Percentiles rank a stretch among this genome's conserved stretches.
These are phyloP conservation scores for Podospora sp. DNA, from an alignment of 495 filamentous ascomycete genomes.

Conservation along the genomic window DNA sequence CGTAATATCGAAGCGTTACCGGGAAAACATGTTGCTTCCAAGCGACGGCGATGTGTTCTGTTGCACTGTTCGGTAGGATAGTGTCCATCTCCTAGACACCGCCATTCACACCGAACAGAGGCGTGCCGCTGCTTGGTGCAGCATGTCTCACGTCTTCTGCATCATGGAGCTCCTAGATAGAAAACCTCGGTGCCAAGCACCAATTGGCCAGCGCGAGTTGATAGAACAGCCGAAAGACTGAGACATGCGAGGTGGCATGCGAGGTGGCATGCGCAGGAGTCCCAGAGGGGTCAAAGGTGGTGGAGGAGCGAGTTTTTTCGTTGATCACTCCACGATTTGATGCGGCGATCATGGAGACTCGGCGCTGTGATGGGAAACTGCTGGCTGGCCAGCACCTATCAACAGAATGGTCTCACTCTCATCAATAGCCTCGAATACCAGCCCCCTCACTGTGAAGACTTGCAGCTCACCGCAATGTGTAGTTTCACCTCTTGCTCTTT, in stretches of 20 bases:
- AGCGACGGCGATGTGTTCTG: background rate
- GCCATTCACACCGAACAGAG: slow-evolving; percentile 1
- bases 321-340: no score
- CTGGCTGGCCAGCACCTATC: no score
- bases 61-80: background rate
- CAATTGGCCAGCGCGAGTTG: slow-evolving; percentile 5
- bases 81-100: background rate
- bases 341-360: no score
- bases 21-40: background rate
- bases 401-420: no score
- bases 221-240: slow-evolving; percentile 5
- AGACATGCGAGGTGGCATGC: slow-evolving; percentile 7
- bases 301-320: background rate
- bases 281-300: background rate
- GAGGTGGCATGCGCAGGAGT: no score
- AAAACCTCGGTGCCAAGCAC: background rate
- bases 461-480: no score
- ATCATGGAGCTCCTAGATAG: background rate
- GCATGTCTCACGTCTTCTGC: slow-evolving; percentile 8
- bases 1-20: slow-evolving; percentile 1
- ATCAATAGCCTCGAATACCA: no score
- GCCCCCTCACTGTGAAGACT: no score
- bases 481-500: no score
- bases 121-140: background rate
- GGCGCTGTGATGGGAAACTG: no score